These are phyloP conservation scores for Aureobasidium zeae DNA, from an alignment of 2,329 filamentous ascomycete species.

Conservation along the genomic window DNA sequence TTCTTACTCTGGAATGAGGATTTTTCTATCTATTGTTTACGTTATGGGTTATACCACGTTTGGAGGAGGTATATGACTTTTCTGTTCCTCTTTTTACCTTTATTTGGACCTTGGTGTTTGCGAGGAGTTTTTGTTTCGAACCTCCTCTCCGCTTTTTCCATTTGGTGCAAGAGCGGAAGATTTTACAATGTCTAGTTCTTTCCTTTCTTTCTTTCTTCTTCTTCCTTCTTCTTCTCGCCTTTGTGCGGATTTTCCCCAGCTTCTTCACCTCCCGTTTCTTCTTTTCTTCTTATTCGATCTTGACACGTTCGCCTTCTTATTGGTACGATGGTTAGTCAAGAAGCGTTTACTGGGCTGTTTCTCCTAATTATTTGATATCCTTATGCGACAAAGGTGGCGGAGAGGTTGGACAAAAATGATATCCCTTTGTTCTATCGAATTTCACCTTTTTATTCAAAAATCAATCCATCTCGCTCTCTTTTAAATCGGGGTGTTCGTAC, in stretches of 20 bases:
- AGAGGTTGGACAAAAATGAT: neutral
- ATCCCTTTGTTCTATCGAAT: neutral
- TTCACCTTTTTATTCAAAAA: no score
- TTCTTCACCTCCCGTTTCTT: conserved; percentile 1
- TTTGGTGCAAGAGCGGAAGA: neutral
- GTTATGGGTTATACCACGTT: conserved; percentile 16
- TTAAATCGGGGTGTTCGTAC: no score
- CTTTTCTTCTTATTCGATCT: neutral
- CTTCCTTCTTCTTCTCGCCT: no score
- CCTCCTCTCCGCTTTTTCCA: no score
- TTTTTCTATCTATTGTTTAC: no score
- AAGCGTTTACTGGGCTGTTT: neutral
- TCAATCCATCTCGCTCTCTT: no score
- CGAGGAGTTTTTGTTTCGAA: neutral
- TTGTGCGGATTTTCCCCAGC: conserved; percentile 3
- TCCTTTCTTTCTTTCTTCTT: neutral
- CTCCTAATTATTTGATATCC: conserved; percentile 1
- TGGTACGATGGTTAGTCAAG: neutral
- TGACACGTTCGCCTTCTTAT: neutral
- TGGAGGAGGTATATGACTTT: conserved; percentile 10
- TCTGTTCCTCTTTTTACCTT: neutral
- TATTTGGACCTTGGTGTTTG: conserved; percentile 12
- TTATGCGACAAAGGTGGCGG: conserved; percentile 3
- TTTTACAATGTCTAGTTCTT: conserved; percentile 14
- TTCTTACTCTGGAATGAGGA: neutral